phyloP scores from a whole-genome alignment of 2,329 filamentous ascomycete genomes.

The Didymellaceae sp. region DNA sequence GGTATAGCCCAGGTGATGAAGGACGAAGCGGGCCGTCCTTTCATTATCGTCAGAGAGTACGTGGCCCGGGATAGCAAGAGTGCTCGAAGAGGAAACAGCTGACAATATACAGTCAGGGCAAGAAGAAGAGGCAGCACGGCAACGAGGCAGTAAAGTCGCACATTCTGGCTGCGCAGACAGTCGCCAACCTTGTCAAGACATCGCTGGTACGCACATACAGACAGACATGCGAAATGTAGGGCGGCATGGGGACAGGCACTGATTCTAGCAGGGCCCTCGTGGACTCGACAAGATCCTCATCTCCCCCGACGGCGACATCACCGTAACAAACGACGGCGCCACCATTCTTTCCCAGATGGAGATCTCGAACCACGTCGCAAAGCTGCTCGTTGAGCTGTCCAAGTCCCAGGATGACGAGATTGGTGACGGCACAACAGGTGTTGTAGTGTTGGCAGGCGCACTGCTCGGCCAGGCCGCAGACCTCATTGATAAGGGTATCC shows the following conservation, averaged over 20 bases:
- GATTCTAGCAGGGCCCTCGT: conserved; percentile 71
- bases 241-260: conserved; percentile 7
- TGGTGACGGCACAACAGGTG: conserved; percentile 96
- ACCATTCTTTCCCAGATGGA: conserved; percentile 98
- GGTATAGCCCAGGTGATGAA: conserved; percentile 76
- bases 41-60: conserved; percentile 97
- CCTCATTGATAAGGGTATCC: conserved; percentile 99
- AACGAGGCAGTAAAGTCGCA: conserved; percentile 98
- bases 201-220: conserved; percentile 70
- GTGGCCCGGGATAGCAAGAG: conserved; percentile 46
- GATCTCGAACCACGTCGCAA: conserved; percentile 97
- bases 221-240: neutral
- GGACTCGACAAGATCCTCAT: conserved; percentile 99
- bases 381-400: conserved; percentile 93
- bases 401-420: conserved; percentile 99
- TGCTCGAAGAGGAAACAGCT: neutral
- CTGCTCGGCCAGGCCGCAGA: conserved; percentile 96
- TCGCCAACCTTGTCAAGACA: conserved; percentile 96
- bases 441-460: conserved; percentile 93
- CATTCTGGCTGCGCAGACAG: conserved; percentile 93
- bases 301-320: conserved; percentile 97
- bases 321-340: conserved; percentile 97
- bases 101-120: conserved; percentile 74
- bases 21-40: conserved; percentile 95
- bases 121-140: conserved; percentile 95